phyloP scores from a whole-genome alignment of 208 protist species.

The Acanthamoeba healyi region DNA sequence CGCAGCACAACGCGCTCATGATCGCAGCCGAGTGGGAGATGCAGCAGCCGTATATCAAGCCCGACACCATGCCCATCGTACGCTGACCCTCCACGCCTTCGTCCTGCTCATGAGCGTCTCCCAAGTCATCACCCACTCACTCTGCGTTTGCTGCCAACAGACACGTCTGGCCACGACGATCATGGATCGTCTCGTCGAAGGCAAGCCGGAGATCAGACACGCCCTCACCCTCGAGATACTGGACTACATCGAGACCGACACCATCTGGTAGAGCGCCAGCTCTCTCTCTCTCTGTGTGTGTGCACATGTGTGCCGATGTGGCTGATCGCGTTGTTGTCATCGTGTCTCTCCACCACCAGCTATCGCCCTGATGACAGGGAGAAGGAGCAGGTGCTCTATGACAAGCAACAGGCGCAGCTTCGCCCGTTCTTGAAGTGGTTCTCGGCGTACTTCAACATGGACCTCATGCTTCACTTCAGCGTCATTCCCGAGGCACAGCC shows the following conservation, averaged over 20 bases:
- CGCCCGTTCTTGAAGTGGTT: constrained; percentile 73
- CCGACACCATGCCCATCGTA: constrained; percentile 70
- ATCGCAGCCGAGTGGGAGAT: constrained; percentile 72
- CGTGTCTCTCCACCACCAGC: constrained; percentile 22
- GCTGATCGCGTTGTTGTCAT: not conserved
- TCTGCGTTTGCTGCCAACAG: not conserved
- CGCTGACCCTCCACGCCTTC: not conserved
- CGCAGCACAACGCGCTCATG: constrained; percentile 48
- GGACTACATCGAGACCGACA: constrained; percentile 71
- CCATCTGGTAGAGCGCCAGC: not conserved
- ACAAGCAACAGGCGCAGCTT: constrained; percentile 42
- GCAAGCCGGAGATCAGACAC: constrained; percentile 66
- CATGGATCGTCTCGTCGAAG: constrained; percentile 70
- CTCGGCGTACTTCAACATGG: constrained; percentile 68
- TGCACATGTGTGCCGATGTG: no score
- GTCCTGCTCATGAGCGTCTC: not conserved
- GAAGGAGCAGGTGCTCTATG: constrained; percentile 44
- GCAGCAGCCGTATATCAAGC: constrained; percentile 61
- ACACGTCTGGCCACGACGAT: constrained; percentile 58
- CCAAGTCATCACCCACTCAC: not conserved
- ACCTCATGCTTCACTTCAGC: constrained; percentile 58
- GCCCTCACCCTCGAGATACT: constrained; percentile 67
- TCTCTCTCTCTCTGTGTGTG: not conserved
- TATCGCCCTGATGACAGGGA: constrained; percentile 64
- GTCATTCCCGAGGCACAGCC: constrained; percentile 64